A percentile compares a stretch with the other conserved stretches of the same genome.
Conservation (phyloP, 352 stramenopile species). For the Albugo laibachii region DNA sequence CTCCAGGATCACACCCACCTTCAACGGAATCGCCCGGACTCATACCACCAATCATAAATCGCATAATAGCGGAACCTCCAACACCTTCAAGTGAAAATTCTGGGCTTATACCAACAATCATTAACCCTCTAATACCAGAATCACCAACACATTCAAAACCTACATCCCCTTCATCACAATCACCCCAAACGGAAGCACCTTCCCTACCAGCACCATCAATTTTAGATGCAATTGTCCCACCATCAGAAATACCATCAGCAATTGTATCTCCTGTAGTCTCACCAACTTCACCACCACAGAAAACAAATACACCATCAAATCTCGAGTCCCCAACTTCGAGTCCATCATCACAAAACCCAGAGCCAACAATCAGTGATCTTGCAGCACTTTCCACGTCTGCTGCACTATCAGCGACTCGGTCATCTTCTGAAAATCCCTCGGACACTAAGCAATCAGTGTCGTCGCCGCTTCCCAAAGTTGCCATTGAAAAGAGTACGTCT, state of each 20-base stretch:
- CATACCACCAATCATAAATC: not conserved
- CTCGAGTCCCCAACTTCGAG: not conserved
- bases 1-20: not conserved
- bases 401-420: not conserved
- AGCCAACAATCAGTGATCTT: not conserved
- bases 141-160: not conserved
- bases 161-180: not conserved
- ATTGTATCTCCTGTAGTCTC: not conserved
- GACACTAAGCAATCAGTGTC: not conserved
- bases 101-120: constrained; percentile 1
- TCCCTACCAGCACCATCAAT: not conserved
- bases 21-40: not conserved
- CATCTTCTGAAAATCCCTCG: not conserved
- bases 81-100: no score
- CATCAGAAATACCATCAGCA: not conserved
- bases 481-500: not conserved
- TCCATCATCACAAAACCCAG: not conserved
- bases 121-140: not conserved
- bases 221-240: not conserved
- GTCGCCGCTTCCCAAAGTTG: not conserved
- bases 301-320: not conserved
- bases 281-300: not conserved
- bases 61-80: not conserved
- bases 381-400: not conserved
- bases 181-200: not conserved